Base-by-base conservation (phyloP, 208 protist genomes). In the Herpetomonas tarakana region DNA sequence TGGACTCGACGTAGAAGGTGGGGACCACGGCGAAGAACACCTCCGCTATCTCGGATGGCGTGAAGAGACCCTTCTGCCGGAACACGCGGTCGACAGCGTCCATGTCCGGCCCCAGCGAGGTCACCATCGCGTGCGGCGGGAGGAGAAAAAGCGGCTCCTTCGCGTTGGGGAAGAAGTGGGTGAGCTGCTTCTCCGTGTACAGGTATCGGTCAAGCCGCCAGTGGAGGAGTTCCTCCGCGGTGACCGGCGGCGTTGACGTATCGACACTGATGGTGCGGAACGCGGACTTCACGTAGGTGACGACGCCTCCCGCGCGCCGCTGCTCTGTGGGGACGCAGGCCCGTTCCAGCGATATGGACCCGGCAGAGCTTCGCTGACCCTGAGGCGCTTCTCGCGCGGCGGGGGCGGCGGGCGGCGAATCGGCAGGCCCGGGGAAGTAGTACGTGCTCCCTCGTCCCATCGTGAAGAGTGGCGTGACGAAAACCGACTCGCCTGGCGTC, bases 1-100 rank as follows among this genome's bases (percentile, higher is more conserved):
- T 72, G 7, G 60, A 62, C 35, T 95, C 86, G 11, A 95, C 86
- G 49, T 74, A 83, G 68, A 84, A 95, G 9, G 85, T 92, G 0
- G 89, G 89, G 0, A 80, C 76, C 14, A 86, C 70, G 18, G 65
- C 67, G 24, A 95, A 71, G 61, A 95, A 77, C 2, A 71, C 86
- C 25, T 89, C 70, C 7, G 86, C 86, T 3, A 95, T 69, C 52
- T 95, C 83, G 9, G 83, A 89, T 0, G 73, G 68, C 0, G 85
- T 78, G 55, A 81, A 92, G 25, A 74, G 68, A 11, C 89, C 89
- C 31, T 82, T 88, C 28, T 81, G 64, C 1, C 76, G 77, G 57
- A 86, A 90, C 12, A 86, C 0, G 14, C 60, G 45, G 38, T 95
- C 89, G 2, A 88, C 16, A n/a, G 72, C 65, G 19, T 59, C 69